Conservation (phyloP, 2,329 filamentous ascomycete genomes). For the Fusarium continuum region DNA sequence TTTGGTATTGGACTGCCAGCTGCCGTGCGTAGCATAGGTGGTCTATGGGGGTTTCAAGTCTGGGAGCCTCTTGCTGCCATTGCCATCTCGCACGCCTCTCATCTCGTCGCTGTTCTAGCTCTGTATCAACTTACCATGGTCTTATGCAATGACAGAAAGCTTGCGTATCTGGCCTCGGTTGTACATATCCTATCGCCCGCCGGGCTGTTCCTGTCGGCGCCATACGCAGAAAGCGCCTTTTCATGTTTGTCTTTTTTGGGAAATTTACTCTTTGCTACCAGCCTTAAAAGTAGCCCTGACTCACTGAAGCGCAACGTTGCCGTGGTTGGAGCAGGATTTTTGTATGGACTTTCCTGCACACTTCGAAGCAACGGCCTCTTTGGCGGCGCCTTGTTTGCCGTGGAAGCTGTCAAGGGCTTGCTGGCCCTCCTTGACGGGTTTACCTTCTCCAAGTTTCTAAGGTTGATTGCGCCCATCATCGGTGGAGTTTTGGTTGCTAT, state of each 20-base stretch:
- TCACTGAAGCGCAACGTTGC: slow-evolving; percentile 55
- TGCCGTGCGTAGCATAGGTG: slow-evolving; percentile 50
- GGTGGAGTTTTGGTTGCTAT: slow-evolving; percentile 74
- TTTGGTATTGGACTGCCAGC: slow-evolving; percentile 67
- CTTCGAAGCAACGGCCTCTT: slow-evolving; percentile 89
- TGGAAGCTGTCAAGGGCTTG: slow-evolving; percentile 60
- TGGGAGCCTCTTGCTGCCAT: slow-evolving; percentile 66
- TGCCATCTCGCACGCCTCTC: slow-evolving; percentile 74
- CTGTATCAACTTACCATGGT: slow-evolving; percentile 73
- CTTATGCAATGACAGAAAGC: slow-evolving; percentile 60
- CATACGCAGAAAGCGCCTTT: slow-evolving; percentile 84
- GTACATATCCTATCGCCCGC: slow-evolving; percentile 88
- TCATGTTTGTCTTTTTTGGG: slow-evolving; percentile 80
- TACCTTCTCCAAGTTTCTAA: slow-evolving; percentile 55
- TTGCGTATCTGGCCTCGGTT: slow-evolving; percentile 73
- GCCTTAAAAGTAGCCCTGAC: slow-evolving; percentile 43
- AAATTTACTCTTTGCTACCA: slow-evolving; percentile 72
- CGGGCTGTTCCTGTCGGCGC: slow-evolving; percentile 87
- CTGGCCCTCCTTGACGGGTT: slow-evolving; percentile 39
- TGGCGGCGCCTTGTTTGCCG: slow-evolving; percentile 79
- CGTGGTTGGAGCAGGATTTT: slow-evolving; percentile 69
- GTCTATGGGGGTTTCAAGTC: slow-evolving; percentile 30
- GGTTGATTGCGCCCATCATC: slow-evolving; percentile 66
- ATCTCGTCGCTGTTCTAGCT: slow-evolving; percentile 77
- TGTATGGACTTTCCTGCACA: slow-evolving; percentile 76